Percentiles rank a stretch among this genome's conserved stretches.
These are phyloP conservation scores for Xylaria sp. DNA, from an alignment of 2,329 filamentous ascomycete species.

Conservation along the genomic window DNA sequence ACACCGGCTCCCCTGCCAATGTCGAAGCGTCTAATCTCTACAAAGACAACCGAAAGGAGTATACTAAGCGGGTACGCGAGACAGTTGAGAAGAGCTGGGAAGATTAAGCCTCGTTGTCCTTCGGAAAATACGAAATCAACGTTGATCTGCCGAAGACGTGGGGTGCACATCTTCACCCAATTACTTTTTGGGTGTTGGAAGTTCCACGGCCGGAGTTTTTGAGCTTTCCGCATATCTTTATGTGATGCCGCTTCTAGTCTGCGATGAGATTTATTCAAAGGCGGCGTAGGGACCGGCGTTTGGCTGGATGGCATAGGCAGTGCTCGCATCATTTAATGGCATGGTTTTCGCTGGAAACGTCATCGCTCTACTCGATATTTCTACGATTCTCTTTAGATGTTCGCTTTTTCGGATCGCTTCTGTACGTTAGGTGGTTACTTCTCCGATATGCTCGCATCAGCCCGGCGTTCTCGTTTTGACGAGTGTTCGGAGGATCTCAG, in stretches of 20 bases:
- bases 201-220: neutral
- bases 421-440: constrained; percentile 6
- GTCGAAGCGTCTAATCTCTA: constrained; percentile 98
- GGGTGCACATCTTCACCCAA: constrained; percentile 5
- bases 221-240: constrained; percentile 3
- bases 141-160: neutral
- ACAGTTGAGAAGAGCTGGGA: constrained; percentile 99
- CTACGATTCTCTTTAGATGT: neutral
- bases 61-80: constrained; percentile 91
- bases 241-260: constrained; percentile 3
- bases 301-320: constrained; percentile 15
- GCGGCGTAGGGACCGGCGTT: constrained; percentile 18
- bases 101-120: constrained; percentile 56
- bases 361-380: neutral
- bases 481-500: constrained; percentile 9
- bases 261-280: constrained; percentile 4
- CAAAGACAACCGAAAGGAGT: constrained; percentile 97
- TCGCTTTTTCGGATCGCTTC: constrained; percentile 5
- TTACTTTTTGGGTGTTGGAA: neutral
- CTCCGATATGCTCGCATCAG: constrained; percentile 9
- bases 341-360: constrained; percentile 1
- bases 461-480: constrained; percentile 19
- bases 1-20: constrained; percentile 97
- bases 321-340: constrained; percentile 10
- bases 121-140: neutral